A percentile compares a stretch with the other conserved stretches of the same genome.
Evolutionary conservation across 1,284 basidiomycete genomes (phyloP).

Genomic region (Apiotrichum porosum): DNA sequence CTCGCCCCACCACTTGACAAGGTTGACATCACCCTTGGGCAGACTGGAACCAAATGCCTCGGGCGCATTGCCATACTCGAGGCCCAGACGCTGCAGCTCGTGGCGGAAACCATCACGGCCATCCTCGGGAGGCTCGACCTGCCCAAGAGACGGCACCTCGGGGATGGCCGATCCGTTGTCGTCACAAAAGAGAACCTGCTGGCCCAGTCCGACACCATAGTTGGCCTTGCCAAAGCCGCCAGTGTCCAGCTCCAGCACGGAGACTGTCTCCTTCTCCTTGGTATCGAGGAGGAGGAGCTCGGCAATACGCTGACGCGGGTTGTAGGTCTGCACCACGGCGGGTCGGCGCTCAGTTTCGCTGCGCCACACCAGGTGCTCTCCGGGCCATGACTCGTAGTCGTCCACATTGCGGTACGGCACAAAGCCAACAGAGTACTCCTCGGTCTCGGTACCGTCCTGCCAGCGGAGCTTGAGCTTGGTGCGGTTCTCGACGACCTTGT

Average conservation of each 20-base stretch:
- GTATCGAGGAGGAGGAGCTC: constrained; percentile 40
- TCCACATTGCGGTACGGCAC: constrained; percentile 65
- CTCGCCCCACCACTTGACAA: constrained; percentile 51
- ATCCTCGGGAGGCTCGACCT: constrained; percentile 26
- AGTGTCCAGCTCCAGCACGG: constrained; percentile 81
- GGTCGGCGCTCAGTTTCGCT: constrained; percentile 61
- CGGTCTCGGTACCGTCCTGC: constrained; percentile 70
- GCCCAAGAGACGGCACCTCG: constrained; percentile 37
- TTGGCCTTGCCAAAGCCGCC: constrained; percentile 50
- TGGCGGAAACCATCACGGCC: constrained; percentile 15
- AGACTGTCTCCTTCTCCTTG: constrained; percentile 59
- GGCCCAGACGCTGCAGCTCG: constrained; percentile 20
- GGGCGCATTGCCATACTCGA: constrained; percentile 9
- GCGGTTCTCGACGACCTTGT: constrained; percentile 64
- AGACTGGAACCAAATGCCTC: constrained; percentile 10
- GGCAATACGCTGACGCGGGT: constrained; percentile 67
- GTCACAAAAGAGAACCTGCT: constrained; percentile 66
- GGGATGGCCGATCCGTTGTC: constrained; percentile 33
- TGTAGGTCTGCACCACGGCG: constrained; percentile 73
- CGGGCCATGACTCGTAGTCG: constrained; percentile 60
- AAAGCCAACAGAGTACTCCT: constrained; percentile 61
- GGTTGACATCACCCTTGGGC: constrained; percentile 20
- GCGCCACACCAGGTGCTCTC: constrained; percentile 84
- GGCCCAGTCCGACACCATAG: constrained; percentile 74
- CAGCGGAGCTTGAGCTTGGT: constrained; percentile 72